Evolutionary conservation across 1,284 basidiomycete genomes (phyloP), one percentile per base, ranked within the genome.

Genomic region (Sanghuangporus weigelae): DNA sequence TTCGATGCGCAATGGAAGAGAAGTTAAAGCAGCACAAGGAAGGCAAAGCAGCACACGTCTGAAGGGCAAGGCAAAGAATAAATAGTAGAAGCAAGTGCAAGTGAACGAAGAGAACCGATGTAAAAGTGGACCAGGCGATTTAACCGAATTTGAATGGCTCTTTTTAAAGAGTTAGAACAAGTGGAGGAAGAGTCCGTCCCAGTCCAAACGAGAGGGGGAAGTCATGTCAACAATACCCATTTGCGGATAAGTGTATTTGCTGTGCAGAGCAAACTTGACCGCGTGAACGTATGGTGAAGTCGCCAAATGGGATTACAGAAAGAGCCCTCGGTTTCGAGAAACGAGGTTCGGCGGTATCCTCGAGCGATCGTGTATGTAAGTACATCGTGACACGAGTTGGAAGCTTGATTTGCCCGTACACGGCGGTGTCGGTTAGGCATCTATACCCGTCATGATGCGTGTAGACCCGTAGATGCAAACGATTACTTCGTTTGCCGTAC

Each of bases 281-380:
- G 40, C 26, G 49, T 56, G 60, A 39, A 53, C 55, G 38, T 35
- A 23, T 48, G 42, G 26, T 56, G 21, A 57, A 35, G 8, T 53
- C 38, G 46, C 55, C 61, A 57, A 49, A 63, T 63, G 61, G 61
- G 56, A 46, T 19, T 46, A 42, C 55, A 14, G 11, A 49, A 39
- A 53, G 5, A 26, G n/a, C 31, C 44, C 48, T 59, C 44, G 39
- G 57, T 31, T n/a, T 54, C 53, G 26, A 14, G 57, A 59, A 50
- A 59, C 14, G 40, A 46, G 42, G 23, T 36, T 48, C 57, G 57
- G 46, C 57, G 42, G 44, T 59, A 48, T n/a, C 44, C 16, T 46
- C 7, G 44, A 31, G 26, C 26, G 21, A n/a, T n/a, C n/a, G 57
- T 46, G 49, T 49, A 7, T 48, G 40, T 46, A 21, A 40, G 42